A percentile compares a stretch with the other conserved stretches of the same genome.
Evolutionary conservation across 495 filamentous ascomycete genomes (phyloP).

Genomic region (Penicillium mononematosum): DNA sequence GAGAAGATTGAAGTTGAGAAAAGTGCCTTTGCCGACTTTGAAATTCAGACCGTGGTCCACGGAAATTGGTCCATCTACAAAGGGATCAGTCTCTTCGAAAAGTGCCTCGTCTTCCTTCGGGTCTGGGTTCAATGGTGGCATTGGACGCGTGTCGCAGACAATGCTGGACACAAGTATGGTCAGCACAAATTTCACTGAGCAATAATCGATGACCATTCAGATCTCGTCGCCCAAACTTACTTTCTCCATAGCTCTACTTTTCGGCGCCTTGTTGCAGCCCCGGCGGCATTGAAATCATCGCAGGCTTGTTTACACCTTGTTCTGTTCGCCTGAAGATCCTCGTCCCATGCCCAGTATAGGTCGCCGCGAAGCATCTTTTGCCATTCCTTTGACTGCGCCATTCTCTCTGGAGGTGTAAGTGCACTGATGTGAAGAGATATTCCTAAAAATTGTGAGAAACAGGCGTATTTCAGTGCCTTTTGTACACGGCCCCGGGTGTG

Average conservation of each 20-base stretch:
- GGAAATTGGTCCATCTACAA: conserved; percentile 64
- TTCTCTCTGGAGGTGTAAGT: not conserved
- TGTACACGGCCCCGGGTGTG: not conserved
- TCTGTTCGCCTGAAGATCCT: conserved; percentile 54
- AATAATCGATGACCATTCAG: not conserved
- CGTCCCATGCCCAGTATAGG: conserved; percentile 50
- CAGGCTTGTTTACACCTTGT: conserved; percentile 57
- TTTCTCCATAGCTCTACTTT: conserved; percentile 67
- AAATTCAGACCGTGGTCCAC: conserved; percentile 77
- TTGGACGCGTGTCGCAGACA: conserved; percentile 55
- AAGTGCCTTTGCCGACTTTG: conserved; percentile 61
- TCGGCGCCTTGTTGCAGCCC: conserved; percentile 50
- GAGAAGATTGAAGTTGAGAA: conserved; percentile 69
- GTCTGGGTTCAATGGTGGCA: conserved; percentile 53
- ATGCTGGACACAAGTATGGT: conserved; percentile 41
- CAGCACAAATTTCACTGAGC: not conserved
- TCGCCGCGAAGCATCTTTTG: conserved; percentile 36
- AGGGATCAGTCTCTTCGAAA: conserved; percentile 57
- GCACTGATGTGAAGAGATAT: not conserved
- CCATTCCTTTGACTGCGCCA: conserved; percentile 39
- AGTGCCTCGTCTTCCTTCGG: conserved; percentile 57
- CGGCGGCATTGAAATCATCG: conserved; percentile 57
- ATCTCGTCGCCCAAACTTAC: conserved; percentile 43
- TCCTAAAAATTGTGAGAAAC: not conserved
- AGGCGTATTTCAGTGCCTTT: not conserved